Evolutionary conservation across 2,329 filamentous ascomycete species (phyloP), one percentile per base, ranked within the genome.

Genomic region (Xylaria arbuscula): DNA sequence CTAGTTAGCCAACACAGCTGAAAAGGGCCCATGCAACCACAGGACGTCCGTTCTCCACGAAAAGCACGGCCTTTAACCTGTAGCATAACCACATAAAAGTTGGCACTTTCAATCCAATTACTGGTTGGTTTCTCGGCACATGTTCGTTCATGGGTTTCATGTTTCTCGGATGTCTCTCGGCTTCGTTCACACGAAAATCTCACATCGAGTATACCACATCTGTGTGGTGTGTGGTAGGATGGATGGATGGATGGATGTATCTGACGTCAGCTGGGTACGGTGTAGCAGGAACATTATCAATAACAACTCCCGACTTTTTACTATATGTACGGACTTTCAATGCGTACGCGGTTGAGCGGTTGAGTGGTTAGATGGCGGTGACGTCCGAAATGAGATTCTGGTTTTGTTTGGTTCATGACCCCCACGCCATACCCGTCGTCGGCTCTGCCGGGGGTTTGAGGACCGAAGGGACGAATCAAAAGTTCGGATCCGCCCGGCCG

Each of bases 401-500:
- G 22, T 42, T 6, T 42, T n/a, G 17, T 40, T 32, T 15, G 11
- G 22, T 28, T 28, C 36, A 47, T 3, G n/a, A 36, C 53, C 51
- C 45, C 60, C 48, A 62, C 51, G 53, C 53, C 42, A 19, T 28
- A 6, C n/a, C 55, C 24, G 40, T 59, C 56, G 24, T 59, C 56
- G 24, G 24, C 56, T 59, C 36, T 36, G 38, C 34, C 42, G 38
- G 38, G 40, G 7, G 9, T 19, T n/a, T 32, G 13, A 51, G 1
- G 24, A 11, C 42, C 34, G 22, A 48, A 48, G 24, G 42, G 28
- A 17, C 55, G n/a, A 59, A 48, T 47, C 40, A 59, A 34, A 48
- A 17, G 5, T n/a, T 45, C 62, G 62, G 62, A 51, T 48, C 45
- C 38, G 34, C n/a, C 62, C 45, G 62, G 34, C 13, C 32, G 34